Evolutionary conservation across 106 monocot genomes (phyloP), one percentile per base, ranked within the genome.

Genomic region (Dendrobium officinale): DNA sequence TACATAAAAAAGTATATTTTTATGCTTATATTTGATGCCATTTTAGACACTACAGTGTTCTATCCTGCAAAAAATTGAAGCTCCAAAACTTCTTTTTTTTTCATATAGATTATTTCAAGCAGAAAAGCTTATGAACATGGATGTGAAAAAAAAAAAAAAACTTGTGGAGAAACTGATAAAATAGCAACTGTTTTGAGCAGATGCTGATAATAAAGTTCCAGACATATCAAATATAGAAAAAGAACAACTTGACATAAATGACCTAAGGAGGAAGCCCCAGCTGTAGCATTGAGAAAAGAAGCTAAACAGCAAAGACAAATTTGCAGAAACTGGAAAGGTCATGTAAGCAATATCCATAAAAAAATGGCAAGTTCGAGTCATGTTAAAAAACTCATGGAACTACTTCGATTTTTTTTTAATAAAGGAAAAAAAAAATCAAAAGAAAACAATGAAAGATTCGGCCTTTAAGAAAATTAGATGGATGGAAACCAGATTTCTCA

Each of bases 321-420:
- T 74, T 77, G 77, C 27, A 31, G 49, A 49, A 51, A 51, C 18
- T 24, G 77, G 77, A 77, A 77, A 51, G 51, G 51, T 49, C 51
- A 4, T 77, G 48, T 9, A 77, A 27, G 49, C 20, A 49, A 45
- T 10, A 77, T 29, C 19, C 43, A 29, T 55, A 77, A 51, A 51
- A 51, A 31, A 77, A 33, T 29, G 45, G 16, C 11, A 77, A 24
- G 54, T 13, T 43, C 16, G 18, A 77, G n/a, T 77, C 29, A 6
- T 51, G 55, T 77, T 27, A 26, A 0, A 17, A 51, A 77, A 51
- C 48, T 7, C 29, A 77, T 29, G 55, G 16, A 29, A 55, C 22
- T 4, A 6, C 73, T 73, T 73, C 41, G 40, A 13, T 67, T 67
- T 67, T 67, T 67, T 67, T 67, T 26, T 26, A n/a, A 5, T 22